These are phyloP conservation scores for Diaporthe velutina DNA, from an alignment of 2,329 filamentous ascomycete genomes.

Conservation along the genomic window DNA sequence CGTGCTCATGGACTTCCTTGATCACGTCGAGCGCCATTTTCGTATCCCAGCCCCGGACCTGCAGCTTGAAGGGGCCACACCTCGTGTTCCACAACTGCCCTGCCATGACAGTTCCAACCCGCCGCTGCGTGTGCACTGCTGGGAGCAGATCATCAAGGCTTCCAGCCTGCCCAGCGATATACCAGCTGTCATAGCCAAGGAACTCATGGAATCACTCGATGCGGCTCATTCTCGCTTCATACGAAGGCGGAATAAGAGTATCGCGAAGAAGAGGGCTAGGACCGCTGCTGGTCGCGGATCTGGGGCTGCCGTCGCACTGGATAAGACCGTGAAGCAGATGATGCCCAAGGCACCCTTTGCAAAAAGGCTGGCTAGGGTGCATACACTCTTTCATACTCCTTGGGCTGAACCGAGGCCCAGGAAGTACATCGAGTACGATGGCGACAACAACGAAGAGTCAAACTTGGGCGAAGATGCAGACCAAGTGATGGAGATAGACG, in stretches of 20 bases:
- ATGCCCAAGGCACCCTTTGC: constrained; percentile 18
- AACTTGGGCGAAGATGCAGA: not conserved
- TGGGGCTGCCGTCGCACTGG: not conserved
- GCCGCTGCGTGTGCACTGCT: not conserved
- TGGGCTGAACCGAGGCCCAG: not conserved
- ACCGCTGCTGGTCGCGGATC: not conserved
- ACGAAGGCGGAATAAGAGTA: constrained; percentile 4
- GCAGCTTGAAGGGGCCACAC: not conserved
- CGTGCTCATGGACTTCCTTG: constrained; percentile 15
- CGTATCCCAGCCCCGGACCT: not conserved
- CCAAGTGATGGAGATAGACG: constrained; percentile 20
- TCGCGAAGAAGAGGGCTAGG: constrained; percentile 2
- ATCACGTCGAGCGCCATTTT: constrained; percentile 17
- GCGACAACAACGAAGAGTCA: not conserved
- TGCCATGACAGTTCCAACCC: not conserved
- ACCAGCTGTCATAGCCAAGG: not conserved
- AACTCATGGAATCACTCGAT: constrained; percentile 16
- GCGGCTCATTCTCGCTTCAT: constrained; percentile 15
- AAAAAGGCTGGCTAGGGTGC: not conserved
- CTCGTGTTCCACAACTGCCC: not conserved
- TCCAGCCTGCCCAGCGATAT: constrained; percentile 10
- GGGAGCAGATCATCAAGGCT: constrained; percentile 17
- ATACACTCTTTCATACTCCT: not conserved
- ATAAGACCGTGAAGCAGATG: not conserved
- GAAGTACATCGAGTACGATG: not conserved